Conservation (phyloP, 2,329 filamentous ascomycete genomes). For the Endoconidiophora laricicola region DNA sequence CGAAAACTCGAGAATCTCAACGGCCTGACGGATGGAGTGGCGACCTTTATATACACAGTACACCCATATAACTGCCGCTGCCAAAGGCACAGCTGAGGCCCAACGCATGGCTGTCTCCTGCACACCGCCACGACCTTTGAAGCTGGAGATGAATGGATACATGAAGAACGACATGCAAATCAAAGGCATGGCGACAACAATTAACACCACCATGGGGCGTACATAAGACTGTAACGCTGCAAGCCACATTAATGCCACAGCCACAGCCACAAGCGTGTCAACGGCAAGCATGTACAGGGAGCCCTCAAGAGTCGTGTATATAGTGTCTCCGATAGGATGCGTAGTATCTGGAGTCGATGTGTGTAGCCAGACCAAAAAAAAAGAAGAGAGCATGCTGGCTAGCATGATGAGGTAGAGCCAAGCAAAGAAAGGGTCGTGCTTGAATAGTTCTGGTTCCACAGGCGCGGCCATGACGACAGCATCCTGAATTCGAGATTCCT, state of each 20-base stretch:
- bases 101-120: constrained; percentile 86
- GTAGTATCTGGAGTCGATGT: constrained; percentile 54
- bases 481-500: constrained; percentile 20
- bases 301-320: constrained; percentile 73
- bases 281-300: constrained; percentile 82
- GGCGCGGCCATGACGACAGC: constrained; percentile 8
- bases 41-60: constrained; percentile 71
- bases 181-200: constrained; percentile 69
- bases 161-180: constrained; percentile 79
- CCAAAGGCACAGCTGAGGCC: constrained; percentile 59
- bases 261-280: constrained; percentile 77
- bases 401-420: constrained; percentile 76
- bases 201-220: constrained; percentile 61
- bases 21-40: constrained; percentile 62
- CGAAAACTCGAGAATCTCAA: constrained; percentile 82
- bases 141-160: constrained; percentile 82
- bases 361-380: constrained; percentile 77
- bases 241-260: constrained; percentile 83
- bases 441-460: constrained; percentile 48
- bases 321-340: constrained; percentile 71
- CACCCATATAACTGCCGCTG: constrained; percentile 61
- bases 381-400: constrained; percentile 72
- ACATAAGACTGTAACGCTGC: constrained; percentile 78
- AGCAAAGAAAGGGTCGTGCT: constrained; percentile 82
- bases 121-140: constrained; percentile 66